Evolutionary conservation across 2,329 filamentous ascomycete species (phyloP), one percentile per base, ranked within the genome.

Genomic region (Exophiala aquamarina): DNA sequence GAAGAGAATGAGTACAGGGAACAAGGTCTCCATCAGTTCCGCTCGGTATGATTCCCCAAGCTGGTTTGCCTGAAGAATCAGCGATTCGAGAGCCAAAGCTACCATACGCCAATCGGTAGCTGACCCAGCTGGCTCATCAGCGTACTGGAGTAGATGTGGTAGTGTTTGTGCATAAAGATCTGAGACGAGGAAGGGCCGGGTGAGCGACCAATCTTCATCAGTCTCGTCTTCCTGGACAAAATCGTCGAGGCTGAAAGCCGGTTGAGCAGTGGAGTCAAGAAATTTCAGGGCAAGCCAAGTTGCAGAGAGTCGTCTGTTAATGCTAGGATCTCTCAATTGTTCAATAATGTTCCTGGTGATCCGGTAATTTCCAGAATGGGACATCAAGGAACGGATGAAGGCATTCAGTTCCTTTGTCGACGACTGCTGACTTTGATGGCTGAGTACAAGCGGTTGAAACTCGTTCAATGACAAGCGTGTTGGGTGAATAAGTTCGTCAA

Each of bases 21-120:
- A 98, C 10, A 98, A 72, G 0, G 90, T 83, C 59, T 98, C 93
- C 41, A 96, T 89, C 8, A 98, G 77, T 63, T 97, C 92, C 2
- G 83, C 79, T 3, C 87, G 82, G 65, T 96, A 98, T 0, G 80
- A 78, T 41, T 76, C 63, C 15, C 81, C 78, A 29, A 86, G 73
- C 14, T 80, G 80, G 19, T 78, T 74, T 2, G 92, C 88, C 52
- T 89, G 84, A 45, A 92, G 79, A 0, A 90, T 84, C 5, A 91
- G 75, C 2, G 86, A 79, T 64, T 97, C 92, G 2, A 98, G 70
- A 1, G 91, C 86, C 26, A 96, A 76, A 1, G 89, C 87, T 63
- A 86, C 80, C 15, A 89, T 66, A 23, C 84, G 81, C 86, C 87
- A 90, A 60, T 93, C 84, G 13, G 65, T 57, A 3, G 69, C 64